Base-by-base conservation (phyloP, 2,329 filamentous ascomycete genomes). In the Penicillium sp. region DNA sequence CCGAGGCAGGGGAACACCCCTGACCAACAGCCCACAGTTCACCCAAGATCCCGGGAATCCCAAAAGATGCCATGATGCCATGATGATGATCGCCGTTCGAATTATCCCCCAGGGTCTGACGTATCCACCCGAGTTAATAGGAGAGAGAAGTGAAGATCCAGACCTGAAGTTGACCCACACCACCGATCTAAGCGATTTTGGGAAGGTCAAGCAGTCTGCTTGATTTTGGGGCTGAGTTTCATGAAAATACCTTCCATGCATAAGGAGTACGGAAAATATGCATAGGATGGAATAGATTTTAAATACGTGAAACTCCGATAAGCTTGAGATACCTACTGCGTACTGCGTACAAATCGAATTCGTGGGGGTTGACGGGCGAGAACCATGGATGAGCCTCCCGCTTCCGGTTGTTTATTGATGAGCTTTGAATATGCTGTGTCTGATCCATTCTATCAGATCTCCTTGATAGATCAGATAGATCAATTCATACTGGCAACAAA, bases 341-440 rank as follows among this genome's bases (percentile, higher is more conserved):
- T n/a, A n/a, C 18, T 20, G 4, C 14, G n/a, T 9, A 16, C 26
- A 32, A n/a, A 7, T 22, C 8, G 39, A 4, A 7, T 43, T 31
- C 48, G 32, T 50, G 45, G 45, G 49, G 45, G 45, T 4, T 41
- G 42, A 42, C 45, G 42, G 18, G 22, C 35, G 40, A 27, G 34
- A 47, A 47, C 54, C 56, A 51, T 51, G 54, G 52, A 31, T 45
- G 22, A 20, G 35, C 24, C 3, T 31, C 22, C 47, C 40, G 36
- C 36, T 54, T 56, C 35, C 20, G 42, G 54, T 44, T 52, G 47
- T 57, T 52, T 55, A 46, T 57, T 58, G 46, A 45, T 44, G 40
- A 11, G n/a, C 9, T 16, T 20, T n/a, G 6, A 20, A 27, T 27
- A 6, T 24, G 8, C 8, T 40, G 10, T 32, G 6, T 22, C 22